Percentiles rank a stretch among this genome's conserved stretches.
Conservation (phyloP, 352 stramenopile genomes). For the Aphanomyces euteiches region DNA sequence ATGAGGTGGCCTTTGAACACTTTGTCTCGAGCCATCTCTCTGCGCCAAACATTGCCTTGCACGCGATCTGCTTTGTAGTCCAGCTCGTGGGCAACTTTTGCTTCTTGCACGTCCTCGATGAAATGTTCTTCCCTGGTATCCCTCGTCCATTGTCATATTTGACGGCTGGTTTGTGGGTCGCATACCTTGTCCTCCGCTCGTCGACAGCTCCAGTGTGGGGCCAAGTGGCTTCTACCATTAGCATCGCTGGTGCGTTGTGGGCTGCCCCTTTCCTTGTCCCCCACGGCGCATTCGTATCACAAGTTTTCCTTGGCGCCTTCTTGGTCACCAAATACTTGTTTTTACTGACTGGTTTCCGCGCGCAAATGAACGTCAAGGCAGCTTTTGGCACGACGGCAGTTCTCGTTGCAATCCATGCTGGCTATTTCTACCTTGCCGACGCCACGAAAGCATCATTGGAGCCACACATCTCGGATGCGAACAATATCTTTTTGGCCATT, state of each 20-base stretch:
- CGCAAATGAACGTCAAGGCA: not conserved
- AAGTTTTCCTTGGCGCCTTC: not conserved
- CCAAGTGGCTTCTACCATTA: not conserved
- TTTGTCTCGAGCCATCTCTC: conserved; percentile 3
- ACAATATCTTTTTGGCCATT: not conserved
- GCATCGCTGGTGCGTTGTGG: not conserved
- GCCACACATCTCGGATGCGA: not conserved
- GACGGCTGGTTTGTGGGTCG: not conserved
- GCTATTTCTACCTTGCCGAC: not conserved
- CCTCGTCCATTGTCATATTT: not conserved
- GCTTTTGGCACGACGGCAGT: not conserved
- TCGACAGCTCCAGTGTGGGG: conserved; percentile 5
- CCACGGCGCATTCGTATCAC: not conserved
- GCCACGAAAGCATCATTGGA: not conserved
- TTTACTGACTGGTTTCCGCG: not conserved
- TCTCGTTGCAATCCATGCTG: not conserved
- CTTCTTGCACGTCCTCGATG: conserved; percentile 1
- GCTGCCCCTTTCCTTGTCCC: not conserved
- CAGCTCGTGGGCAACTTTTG: conserved; percentile 26
- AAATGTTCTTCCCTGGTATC: not conserved
- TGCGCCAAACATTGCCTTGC: conserved; percentile 7
- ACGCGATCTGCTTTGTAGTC: conserved; percentile 12
- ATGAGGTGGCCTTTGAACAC: conserved; percentile 9
- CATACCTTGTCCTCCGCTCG: conserved; percentile 4
- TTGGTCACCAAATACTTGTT: not conserved